Percentiles rank a stretch among this genome's conserved stretches.
phyloP scores from a whole-genome alignment of 1,139 yeast genomes.

The Pichiaceae sp. region DNA sequence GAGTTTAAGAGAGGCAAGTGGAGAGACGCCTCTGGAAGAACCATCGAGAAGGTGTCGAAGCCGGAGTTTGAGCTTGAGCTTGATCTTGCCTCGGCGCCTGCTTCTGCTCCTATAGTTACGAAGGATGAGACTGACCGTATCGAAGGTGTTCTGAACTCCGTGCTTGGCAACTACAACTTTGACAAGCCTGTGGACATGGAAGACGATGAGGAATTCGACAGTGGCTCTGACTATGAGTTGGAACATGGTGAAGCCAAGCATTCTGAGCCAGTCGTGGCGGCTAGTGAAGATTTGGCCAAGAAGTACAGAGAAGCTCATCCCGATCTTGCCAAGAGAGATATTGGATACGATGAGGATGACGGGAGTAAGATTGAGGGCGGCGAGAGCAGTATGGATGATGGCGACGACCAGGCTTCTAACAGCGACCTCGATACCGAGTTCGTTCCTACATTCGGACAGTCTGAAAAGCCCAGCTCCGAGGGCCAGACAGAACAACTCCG shows the following conservation, averaged over 20 bases:
- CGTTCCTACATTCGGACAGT: not conserved
- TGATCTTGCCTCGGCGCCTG: conserved; percentile 23
- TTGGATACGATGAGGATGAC: conserved; percentile 9
- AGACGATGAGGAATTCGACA: conserved; percentile 36
- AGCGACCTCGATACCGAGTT: not conserved
- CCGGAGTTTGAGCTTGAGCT: conserved; percentile 17
- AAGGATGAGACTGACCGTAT: conserved; percentile 29
- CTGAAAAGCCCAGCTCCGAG: conserved; percentile 12
- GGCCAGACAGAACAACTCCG: conserved; percentile 50
- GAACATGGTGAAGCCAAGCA: conserved; percentile 15
- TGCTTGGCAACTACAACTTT: conserved; percentile 47
- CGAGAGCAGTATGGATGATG: conserved; percentile 4
- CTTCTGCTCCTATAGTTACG: conserved; percentile 1
- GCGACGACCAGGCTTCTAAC: conserved; percentile 2
- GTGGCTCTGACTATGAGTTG: conserved; percentile 40
- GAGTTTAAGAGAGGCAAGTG: conserved; percentile 59
- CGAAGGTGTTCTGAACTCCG: conserved; percentile 41
- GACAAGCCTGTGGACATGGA: conserved; percentile 52
- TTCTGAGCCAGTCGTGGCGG: conserved; percentile 10
- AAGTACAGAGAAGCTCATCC: conserved; percentile 5
- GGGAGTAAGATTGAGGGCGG: conserved; percentile 8
- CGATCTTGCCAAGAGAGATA: conserved; percentile 1
- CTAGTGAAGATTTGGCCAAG: conserved; percentile 7
- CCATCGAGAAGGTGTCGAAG: conserved; percentile 47
- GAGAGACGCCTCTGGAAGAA: conserved; percentile 78